Evolutionary conservation across 2,329 filamentous ascomycete species (phyloP), one percentile per base, ranked within the genome.

Genomic region (Xylaria polymorpha): DNA sequence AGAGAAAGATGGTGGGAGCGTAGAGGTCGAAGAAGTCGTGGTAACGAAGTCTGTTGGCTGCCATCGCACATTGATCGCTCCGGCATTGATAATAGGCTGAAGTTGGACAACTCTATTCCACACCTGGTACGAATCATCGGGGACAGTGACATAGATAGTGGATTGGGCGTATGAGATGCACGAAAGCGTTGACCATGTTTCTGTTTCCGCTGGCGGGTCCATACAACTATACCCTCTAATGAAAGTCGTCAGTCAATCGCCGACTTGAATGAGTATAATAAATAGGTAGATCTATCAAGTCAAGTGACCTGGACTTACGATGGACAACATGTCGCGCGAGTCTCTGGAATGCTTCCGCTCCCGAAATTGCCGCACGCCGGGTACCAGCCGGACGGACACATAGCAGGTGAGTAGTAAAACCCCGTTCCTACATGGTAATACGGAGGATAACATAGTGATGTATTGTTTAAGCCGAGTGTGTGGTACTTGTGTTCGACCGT

Each of bases 311-410:
- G 15, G 15, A 64, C 51, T 18, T 46, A 64, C 53, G n/a, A 32
- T 64, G 61, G 61, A 25, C 61, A 58, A 46, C 61, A 64, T 15
- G 61, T 64, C 4, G 61, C 61, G 39, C 61, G 61, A 12, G 51
- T 64, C 61, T 64, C 61, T 9, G 41, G 41, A 2, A 50, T 14
- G 15, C 8, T 58, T 10, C 32, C 51, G 7, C 18, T 37, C 12
- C 22, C 61, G 10, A 64, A 29, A 44, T 7, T 39, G 15, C 51
- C 61, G 20, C 53, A 64, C 4, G 61, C 61, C 12, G 41, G 2
- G 9, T 25, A 39, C 53, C 61, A 58, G 7, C 61, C 53, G 2
- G 41, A 50, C 4, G 61, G 53, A 20, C 61, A 64, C 41, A 64
- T 41, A 20, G 29, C 61, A 12, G 61, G 61, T 5, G 61, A 64